A percentile compares a stretch with the other conserved stretches of the same genome.
phyloP scores from a whole-genome alignment of 768 basidiomycete species.

The Tulasnella sp. region DNA sequence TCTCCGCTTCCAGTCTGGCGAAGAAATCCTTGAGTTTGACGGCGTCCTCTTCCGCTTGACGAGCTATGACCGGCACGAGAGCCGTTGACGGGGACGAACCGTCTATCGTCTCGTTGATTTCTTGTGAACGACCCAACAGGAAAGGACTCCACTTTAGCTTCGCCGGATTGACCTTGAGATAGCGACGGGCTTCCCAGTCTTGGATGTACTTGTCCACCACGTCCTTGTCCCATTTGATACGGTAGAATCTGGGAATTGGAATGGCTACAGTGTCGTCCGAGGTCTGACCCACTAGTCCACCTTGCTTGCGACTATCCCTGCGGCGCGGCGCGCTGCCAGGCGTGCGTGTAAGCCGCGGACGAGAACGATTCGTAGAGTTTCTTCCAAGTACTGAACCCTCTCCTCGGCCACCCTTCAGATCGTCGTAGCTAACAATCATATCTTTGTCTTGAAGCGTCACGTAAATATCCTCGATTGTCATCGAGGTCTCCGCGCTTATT shows the following conservation, averaged over 20 bases:
- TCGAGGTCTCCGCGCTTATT: slow-evolving; percentile 73
- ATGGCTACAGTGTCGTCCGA: slow-evolving; percentile 34
- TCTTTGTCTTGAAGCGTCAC: slow-evolving; percentile 57
- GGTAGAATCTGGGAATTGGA: slow-evolving; percentile 59
- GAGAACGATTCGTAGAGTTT: background rate
- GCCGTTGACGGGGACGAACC: background rate
- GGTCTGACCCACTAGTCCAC: slow-evolving; percentile 35
- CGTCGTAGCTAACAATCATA: slow-evolving; percentile 42
- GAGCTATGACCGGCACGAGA: slow-evolving; percentile 6
- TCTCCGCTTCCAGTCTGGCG: slow-evolving; percentile 1
- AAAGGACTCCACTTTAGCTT: slow-evolving; percentile 94
- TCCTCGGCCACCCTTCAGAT: background rate
- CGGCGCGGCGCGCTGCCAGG: slow-evolving; percentile 40
- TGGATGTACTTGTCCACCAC: slow-evolving; percentile 53
- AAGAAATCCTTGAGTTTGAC: background rate
- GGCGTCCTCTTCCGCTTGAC: background rate
- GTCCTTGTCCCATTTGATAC: slow-evolving; percentile 60
- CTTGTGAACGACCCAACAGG: slow-evolving; percentile 37
- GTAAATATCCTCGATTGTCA: slow-evolving; percentile 84
- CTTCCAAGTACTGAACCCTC: background rate
- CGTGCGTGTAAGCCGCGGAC: background rate
- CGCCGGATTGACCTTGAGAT: slow-evolving; percentile 59
- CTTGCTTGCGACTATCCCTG: slow-evolving; percentile 42
- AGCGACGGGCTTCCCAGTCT: slow-evolving; percentile 67
- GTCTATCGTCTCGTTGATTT: background rate